Conservation (phyloP, 495 filamentous ascomycete species). For the Jackrogersella multiformis region DNA sequence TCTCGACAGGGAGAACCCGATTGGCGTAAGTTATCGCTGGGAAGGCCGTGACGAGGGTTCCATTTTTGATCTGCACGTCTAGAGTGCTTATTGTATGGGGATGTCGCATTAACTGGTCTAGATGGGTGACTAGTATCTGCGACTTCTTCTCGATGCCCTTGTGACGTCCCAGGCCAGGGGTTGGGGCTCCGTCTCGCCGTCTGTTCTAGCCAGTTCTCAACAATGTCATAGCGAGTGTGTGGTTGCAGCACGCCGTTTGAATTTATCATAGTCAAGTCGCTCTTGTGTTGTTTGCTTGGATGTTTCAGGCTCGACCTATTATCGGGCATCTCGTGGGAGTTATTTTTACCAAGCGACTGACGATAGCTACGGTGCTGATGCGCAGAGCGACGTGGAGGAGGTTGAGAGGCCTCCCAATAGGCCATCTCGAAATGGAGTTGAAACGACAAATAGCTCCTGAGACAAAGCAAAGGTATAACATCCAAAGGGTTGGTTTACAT, state of each 20-base stretch:
- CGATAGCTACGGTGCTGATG: conserved; percentile 34
- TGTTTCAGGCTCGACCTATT: conserved; percentile 31
- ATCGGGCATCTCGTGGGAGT: conserved; percentile 23
- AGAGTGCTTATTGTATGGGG: conserved; percentile 27
- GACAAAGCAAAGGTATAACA: conserved; percentile 30
- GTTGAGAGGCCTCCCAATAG: conserved; percentile 31
- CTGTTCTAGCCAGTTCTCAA: conserved; percentile 51
- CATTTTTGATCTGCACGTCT: conserved; percentile 39
- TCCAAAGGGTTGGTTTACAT: conserved; percentile 10
- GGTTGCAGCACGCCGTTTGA: conserved; percentile 25
- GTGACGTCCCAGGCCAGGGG: conserved; percentile 22
- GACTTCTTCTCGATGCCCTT: conserved; percentile 17
- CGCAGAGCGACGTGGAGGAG: conserved; percentile 35
- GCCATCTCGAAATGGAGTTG: conserved; percentile 39
- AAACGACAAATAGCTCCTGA: conserved; percentile 41
- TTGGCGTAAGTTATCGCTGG: conserved; percentile 25
- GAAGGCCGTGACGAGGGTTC: conserved; percentile 42
- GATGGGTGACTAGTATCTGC: conserved; percentile 5
- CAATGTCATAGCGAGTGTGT: conserved; percentile 35
- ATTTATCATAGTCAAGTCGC: conserved; percentile 14
- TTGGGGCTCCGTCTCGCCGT: conserved; percentile 37
- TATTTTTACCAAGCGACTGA: conserved; percentile 8
- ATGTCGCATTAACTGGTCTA: conserved; percentile 14
- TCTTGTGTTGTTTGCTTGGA: conserved; percentile 9
- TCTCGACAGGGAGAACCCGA: conserved; percentile 6